Evolutionary conservation across 108 stramenopile genomes (phyloP), one percentile per base, ranked within the genome.

Genomic region (Aurantiochytrium sp.): DNA sequence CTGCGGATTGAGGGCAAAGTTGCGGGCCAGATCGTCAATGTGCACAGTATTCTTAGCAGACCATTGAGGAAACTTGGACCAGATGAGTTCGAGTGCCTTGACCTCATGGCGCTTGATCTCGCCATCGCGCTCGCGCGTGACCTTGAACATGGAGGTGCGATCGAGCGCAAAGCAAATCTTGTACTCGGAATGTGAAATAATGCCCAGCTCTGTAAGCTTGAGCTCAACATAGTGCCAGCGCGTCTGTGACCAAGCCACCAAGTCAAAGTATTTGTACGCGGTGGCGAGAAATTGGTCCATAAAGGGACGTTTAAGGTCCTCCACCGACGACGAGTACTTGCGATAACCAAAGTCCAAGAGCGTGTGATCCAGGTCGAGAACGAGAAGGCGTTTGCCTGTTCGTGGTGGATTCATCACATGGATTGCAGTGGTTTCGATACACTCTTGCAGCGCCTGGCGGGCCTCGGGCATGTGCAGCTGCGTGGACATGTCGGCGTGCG

Each of bases 21-120:
- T 98, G 5, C 97, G 90, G 5, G 93, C 88, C 49, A 98, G 92
- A 89, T 98, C 98, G 91, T 98, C 98, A 4, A 98, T 87, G 91
- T 98, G 98, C 0, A 97, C 95, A 8, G 97, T 97, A 90, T 97
- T 97, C 88, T 95, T 93, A 16, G 92, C 88, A 23, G 92, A 91
- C 96, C 96, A 98, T 42, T 25, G n/a, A 21, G 96, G 94, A 89
- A 97, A 96, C 90, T 98, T 98, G 60, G 90, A 88, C 98, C 98
- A 98, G 59, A 98, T 98, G n/a, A 98, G 94, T 90, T 98, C 97
- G 59, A 98, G 90, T 5, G 98, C 97, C 83, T 98, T 98, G 44
- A 98, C 97, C 87, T 96, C 92, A 92, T 97, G 96, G 18, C 92
- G 89, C 8, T 93, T 89, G 21, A 91, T 91, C 60, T 91, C 88